A percentile compares a stretch with the other conserved stretches of the same genome.
Evolutionary conservation across 495 filamentous ascomycete genomes (phyloP).

Genomic region (Hypoxylon crocopeplum): DNA sequence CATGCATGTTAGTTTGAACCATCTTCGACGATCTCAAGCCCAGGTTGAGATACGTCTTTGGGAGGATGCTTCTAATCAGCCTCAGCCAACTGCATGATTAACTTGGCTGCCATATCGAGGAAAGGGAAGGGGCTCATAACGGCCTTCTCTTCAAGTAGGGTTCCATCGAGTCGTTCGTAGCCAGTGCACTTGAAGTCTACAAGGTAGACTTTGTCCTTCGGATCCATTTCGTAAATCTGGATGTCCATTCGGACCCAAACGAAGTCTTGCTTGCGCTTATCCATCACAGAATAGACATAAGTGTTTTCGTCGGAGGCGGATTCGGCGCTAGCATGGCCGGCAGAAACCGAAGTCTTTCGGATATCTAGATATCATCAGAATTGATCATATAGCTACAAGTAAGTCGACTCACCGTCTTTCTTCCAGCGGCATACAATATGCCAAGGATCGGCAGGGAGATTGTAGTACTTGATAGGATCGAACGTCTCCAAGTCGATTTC

Average conservation of each 20-base stretch:
- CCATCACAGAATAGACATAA: constrained; percentile 47
- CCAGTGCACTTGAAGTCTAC: constrained; percentile 99
- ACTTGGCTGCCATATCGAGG: constrained; percentile 71
- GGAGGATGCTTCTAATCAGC: constrained; percentile 54
- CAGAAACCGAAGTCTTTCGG: constrained; percentile 44
- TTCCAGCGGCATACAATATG: constrained; percentile 88
- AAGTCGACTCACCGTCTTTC: constrained; percentile 71
- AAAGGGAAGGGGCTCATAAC: constrained; percentile 80
- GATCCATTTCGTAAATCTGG: constrained; percentile 94
- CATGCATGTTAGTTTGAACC: not conserved
- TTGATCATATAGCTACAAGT: constrained; percentile 22
- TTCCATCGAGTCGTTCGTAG: constrained; percentile 77
- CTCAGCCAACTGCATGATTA: constrained; percentile 80
- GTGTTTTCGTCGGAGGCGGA: constrained; percentile 44
- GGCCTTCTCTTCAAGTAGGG: constrained; percentile 71
- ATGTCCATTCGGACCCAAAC: constrained; percentile 91
- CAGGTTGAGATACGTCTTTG: not conserved
- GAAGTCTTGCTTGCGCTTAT: constrained; percentile 56
- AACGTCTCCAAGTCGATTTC: constrained; percentile 39
- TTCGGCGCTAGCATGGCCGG: constrained; percentile 36
- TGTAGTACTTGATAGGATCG: constrained; percentile 61
- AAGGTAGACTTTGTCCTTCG: constrained; percentile 76
- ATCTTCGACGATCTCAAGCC: constrained; percentile 4
- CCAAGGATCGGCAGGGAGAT: constrained; percentile 92
- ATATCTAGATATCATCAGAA: constrained; percentile 43